Conservation (phyloP, 2,329 filamentous ascomycete species). For the Celoporthe dispersa region DNA sequence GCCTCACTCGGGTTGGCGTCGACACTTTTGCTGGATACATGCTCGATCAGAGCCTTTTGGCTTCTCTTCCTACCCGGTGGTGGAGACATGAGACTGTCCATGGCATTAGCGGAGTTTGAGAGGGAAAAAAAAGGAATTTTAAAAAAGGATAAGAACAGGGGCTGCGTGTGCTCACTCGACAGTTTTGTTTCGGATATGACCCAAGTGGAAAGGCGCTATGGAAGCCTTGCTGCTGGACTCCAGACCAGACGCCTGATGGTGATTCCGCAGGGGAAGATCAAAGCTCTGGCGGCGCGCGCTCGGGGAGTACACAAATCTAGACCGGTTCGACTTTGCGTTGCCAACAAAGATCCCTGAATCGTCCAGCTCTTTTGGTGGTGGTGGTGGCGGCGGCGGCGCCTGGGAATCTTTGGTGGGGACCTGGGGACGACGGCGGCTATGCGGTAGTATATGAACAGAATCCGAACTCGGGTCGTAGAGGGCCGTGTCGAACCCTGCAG, state of each 20-base stretch:
- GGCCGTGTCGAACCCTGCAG: slow-evolving; percentile 24
- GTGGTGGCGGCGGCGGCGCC: background rate
- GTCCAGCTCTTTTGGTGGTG: background rate
- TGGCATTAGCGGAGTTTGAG: background rate
- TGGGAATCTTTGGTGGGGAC: slow-evolving; percentile 8
- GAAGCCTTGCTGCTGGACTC: slow-evolving; percentile 9
- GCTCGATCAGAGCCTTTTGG: slow-evolving; percentile 14
- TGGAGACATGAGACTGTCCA: slow-evolving; percentile 26
- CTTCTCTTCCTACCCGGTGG: slow-evolving; percentile 26
- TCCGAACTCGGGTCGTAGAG: slow-evolving; percentile 27
- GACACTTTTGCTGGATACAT: slow-evolving; percentile 12
- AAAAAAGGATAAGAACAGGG: background rate
- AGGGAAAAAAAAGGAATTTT: background rate
- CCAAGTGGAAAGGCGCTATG: slow-evolving; percentile 6
- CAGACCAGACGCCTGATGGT: background rate
- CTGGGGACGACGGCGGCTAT: slow-evolving; percentile 9
- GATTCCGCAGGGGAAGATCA: slow-evolving; percentile 19
- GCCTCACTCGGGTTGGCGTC: slow-evolving; percentile 28
- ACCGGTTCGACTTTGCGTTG: slow-evolving; percentile 2
- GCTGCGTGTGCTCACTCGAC: background rate
- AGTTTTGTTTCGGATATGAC: slow-evolving; percentile 9
- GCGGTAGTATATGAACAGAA: slow-evolving; percentile 17
- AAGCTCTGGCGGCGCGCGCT: slow-evolving; percentile 20
- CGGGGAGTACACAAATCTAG: slow-evolving; percentile 9
- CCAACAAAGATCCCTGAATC: background rate